Percentiles rank a stretch among this genome's conserved stretches.
These are phyloP conservation scores for Alternaria arborescens DNA, from an alignment of 2,329 filamentous ascomycete genomes.

Conservation along the genomic window DNA sequence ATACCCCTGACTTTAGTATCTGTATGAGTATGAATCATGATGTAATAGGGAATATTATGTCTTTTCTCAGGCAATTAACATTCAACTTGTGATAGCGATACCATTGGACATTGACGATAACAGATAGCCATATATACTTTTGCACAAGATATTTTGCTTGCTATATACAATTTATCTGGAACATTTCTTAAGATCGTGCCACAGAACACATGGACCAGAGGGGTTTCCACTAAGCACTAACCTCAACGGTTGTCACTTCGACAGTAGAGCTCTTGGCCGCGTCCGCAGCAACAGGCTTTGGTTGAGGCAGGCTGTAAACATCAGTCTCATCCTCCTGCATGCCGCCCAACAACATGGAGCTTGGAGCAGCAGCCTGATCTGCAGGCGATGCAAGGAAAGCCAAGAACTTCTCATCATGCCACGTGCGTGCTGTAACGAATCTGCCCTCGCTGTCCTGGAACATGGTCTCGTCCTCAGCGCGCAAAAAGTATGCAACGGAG, in stretches of 20 bases:
- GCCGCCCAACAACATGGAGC: constrained; percentile 12
- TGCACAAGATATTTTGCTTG: not conserved
- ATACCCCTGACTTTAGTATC: not conserved
- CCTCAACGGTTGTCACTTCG: constrained; percentile 11
- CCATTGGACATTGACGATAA: not conserved
- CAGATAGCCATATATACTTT: not conserved
- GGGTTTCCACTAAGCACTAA: constrained; percentile 5
- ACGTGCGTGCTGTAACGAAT: constrained; percentile 59
- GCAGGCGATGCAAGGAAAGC: constrained; percentile 33
- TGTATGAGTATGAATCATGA: not conserved
- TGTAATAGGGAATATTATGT: not conserved
- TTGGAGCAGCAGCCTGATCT: constrained; percentile 16
- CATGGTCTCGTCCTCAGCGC: constrained; percentile 65
- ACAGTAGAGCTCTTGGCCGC: not conserved
- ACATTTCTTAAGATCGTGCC: not conserved
- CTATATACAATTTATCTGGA: not conserved
- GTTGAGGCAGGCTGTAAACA: constrained; percentile 4
- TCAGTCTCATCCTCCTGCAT: constrained; percentile 17
- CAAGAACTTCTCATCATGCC: constrained; percentile 48
- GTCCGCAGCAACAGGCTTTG: constrained; percentile 2
- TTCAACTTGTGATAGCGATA: not conserved
- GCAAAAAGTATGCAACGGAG: constrained; percentile 67
- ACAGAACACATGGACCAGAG: not conserved
- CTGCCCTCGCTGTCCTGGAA: constrained; percentile 65
- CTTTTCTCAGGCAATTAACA: not conserved